Evolutionary conservation across 2,329 filamentous ascomycete genomes (phyloP).

Genomic region (Trichoderma sp.): DNA sequence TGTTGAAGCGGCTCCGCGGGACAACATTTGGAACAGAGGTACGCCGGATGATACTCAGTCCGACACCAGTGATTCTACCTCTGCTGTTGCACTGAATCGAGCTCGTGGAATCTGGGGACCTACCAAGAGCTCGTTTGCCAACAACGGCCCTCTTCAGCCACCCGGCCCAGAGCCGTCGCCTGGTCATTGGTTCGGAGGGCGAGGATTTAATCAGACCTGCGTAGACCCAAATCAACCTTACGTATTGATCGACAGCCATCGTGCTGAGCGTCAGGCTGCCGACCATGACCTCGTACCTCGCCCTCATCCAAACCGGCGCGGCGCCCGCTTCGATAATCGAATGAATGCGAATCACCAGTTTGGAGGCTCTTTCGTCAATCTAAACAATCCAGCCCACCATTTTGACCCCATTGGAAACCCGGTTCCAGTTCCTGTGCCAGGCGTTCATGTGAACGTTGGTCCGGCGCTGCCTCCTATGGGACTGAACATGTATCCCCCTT

Average conservation of each 20-base stretch:
- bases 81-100: constrained; percentile 54
- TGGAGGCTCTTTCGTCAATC: constrained; percentile 38
- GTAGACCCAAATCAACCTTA: constrained; percentile 44
- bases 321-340: constrained; percentile 51
- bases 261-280: constrained; percentile 49
- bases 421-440: constrained; percentile 32
- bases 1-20: constrained; percentile 35
- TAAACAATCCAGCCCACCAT: constrained; percentile 36
- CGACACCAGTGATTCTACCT: constrained; percentile 58
- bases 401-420: constrained; percentile 42
- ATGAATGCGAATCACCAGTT: constrained; percentile 41
- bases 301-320: constrained; percentile 46
- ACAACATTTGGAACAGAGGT: constrained; percentile 51
- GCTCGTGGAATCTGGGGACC: constrained; percentile 59
- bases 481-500: constrained; percentile 49
- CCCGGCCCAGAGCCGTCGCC: constrained; percentile 42
- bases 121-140: constrained; percentile 45
- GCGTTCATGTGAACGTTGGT: constrained; percentile 37
- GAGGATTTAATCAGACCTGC: constrained; percentile 43
- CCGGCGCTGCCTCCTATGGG: constrained; percentile 43
- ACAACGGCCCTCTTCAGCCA: constrained; percentile 38
- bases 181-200: constrained; percentile 49
- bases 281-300: constrained; percentile 53
- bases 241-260: constrained; percentile 44
- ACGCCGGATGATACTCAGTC: constrained; percentile 57